Conservation (phyloP, 1,284 basidiomycete genomes). For the Tilletiaria anomala region DNA sequence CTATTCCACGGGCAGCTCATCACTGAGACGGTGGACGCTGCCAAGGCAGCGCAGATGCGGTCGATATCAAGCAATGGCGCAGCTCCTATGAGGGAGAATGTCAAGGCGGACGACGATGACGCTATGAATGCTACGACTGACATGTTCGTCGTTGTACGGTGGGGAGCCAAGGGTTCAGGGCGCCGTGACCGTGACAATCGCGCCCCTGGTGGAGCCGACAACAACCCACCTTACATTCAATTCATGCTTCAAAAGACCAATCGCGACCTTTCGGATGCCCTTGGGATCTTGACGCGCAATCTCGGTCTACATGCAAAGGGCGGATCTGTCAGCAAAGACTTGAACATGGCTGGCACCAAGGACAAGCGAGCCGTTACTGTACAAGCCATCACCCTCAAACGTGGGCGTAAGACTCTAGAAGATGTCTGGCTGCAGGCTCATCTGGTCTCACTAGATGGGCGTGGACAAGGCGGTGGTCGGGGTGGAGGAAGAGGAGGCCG, state of each 20-base stretch:
- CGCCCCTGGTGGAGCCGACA: background rate
- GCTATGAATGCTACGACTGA: background rate
- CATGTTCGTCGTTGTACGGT: background rate
- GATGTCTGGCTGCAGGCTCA: slow-evolving; percentile 61
- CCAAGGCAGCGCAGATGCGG: slow-evolving; percentile 21
- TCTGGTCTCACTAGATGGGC: too few relatives aligned
- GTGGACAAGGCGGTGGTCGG: too few relatives aligned
- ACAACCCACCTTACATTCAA: slow-evolving; percentile 73
- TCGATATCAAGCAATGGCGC: slow-evolving; percentile 39
- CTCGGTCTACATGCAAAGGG: slow-evolving; percentile 31
- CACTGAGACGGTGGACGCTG: slow-evolving; percentile 56
- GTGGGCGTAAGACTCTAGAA: slow-evolving; percentile 63
- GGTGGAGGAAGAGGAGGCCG: slow-evolving; percentile 44
- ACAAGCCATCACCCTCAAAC: slow-evolving; percentile 71
- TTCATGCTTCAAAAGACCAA: slow-evolving; percentile 96
- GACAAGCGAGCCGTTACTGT: slow-evolving; percentile 94
- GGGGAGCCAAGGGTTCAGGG: background rate
- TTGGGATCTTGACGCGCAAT: slow-evolving; percentile 54
- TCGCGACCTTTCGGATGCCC: slow-evolving; percentile 87
- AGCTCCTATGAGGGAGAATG: background rate
- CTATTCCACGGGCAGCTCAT: slow-evolving; percentile 70
- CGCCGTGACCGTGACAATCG: background rate
- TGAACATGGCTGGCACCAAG: slow-evolving; percentile 87
- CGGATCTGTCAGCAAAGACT: slow-evolving; percentile 47
- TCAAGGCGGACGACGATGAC: background rate